A percentile compares a stretch with the other conserved stretches of the same genome.
phyloP scores from a whole-genome alignment of 129 eudicot species.

The Apium graveolens region DNA sequence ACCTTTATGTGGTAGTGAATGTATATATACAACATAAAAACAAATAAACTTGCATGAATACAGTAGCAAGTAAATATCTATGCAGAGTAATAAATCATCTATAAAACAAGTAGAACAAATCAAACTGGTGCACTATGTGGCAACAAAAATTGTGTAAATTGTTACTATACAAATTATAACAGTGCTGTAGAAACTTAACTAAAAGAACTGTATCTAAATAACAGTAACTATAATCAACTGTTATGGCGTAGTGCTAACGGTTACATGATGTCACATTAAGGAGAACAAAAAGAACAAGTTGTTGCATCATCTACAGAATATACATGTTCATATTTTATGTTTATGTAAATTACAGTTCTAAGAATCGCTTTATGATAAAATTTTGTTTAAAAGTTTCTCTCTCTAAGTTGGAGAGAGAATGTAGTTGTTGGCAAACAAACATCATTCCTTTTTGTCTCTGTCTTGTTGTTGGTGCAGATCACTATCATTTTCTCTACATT shows the following conservation, averaged over 20 bases:
- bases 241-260: constrained; percentile 18
- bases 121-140: not conserved
- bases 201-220: not conserved
- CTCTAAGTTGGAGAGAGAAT: not conserved
- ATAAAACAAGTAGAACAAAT: no score
- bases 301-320: not conserved
- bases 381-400: not conserved
- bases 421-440: constrained; percentile 11
- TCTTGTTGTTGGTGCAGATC: not conserved
- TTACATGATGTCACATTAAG: constrained; percentile 7
- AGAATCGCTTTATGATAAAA: not conserved
- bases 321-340: not conserved
- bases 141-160: no score
- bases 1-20: no score
- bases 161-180: not conserved
- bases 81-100: no score
- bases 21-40: no score
- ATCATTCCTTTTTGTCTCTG: constrained; percentile 13
- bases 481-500: not conserved
- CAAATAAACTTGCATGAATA: not conserved
- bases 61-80: no score
- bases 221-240: not conserved
- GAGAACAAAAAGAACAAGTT: not conserved
- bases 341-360: not conserved
- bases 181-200: not conserved